Percentiles rank a stretch among this genome's conserved stretches.
phyloP scores from a whole-genome alignment of 345 rosid genomes.

The Theobroma cacao region DNA sequence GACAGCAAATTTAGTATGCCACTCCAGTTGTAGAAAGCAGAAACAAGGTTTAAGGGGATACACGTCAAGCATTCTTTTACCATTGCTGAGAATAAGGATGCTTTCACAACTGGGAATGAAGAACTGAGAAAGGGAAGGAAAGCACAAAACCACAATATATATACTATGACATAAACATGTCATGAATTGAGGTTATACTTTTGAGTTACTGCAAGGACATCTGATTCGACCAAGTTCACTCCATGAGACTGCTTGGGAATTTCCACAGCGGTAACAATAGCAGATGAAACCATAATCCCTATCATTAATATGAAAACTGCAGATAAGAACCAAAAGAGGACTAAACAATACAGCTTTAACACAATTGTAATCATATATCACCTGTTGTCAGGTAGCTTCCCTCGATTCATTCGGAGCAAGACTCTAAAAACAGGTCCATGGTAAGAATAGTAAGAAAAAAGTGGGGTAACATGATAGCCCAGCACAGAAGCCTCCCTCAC shows the following conservation, averaged over 20 bases:
- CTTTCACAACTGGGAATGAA: neutral
- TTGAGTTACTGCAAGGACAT: constrained; percentile 53
- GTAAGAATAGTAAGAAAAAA: constrained; percentile 78
- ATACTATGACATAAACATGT: neutral
- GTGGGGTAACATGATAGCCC: constrained; percentile 72
- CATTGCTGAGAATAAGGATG: neutral
- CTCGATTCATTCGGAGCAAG: constrained; percentile 59
- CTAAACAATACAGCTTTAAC: neutral
- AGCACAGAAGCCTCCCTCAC: constrained; percentile 80
- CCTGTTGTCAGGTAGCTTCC: constrained; percentile 61
- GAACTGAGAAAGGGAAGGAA: neutral
- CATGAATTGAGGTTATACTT: constrained; percentile 23
- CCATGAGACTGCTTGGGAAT: constrained; percentile 59
- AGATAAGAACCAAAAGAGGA: constrained; percentile 12
- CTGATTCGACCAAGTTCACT: constrained; percentile 61
- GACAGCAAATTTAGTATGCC: neutral
- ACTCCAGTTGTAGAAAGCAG: neutral
- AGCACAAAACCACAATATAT: neutral
- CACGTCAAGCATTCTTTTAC: neutral
- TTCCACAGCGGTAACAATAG: constrained; percentile 70
- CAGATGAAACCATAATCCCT: constrained; percentile 86
- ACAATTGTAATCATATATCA: constrained; percentile 15
- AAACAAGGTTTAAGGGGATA: neutral
- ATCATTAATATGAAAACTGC: constrained; percentile 12
- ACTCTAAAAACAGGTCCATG: constrained; percentile 88